Conservation (phyloP, 169 alveolate species). For the Plasmodium malariae region DNA sequence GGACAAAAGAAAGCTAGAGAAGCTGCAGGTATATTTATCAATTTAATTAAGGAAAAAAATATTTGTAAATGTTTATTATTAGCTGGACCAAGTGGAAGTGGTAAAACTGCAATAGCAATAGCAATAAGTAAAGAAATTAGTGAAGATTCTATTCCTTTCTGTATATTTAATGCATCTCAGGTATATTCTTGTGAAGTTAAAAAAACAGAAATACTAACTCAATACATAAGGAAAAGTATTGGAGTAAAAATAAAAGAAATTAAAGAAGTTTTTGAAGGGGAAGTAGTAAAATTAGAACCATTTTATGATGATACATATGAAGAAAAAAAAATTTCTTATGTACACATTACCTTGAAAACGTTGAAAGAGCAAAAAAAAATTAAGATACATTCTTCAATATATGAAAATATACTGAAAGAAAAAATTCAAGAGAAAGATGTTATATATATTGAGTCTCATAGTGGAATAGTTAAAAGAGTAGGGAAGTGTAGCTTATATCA, state of each 20-base stretch:
- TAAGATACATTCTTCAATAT: slow-evolving; percentile 97
- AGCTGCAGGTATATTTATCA: slow-evolving; percentile 99
- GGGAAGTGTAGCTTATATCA: slow-evolving; percentile 97
- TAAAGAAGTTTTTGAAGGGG: slow-evolving; percentile 94
- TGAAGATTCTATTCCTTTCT: slow-evolving; percentile 76
- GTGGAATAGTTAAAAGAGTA: slow-evolving; percentile 98
- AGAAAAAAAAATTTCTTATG: slow-evolving; percentile 94
- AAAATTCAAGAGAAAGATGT: slow-evolving; percentile 98
- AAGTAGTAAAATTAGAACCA: slow-evolving; percentile 81
- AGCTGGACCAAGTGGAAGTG: slow-evolving; percentile 99
- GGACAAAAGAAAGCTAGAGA: slow-evolving; percentile 99
- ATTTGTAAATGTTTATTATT: slow-evolving; percentile 89
- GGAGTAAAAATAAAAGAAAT: slow-evolving; percentile 98
- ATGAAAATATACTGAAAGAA: slow-evolving; percentile 97
- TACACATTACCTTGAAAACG: slow-evolving; percentile 96
- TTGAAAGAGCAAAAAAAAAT: slow-evolving; percentile 98
- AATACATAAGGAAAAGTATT: slow-evolving; percentile 94
- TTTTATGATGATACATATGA: slow-evolving; percentile 74
- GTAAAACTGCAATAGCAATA: slow-evolving; percentile 99
- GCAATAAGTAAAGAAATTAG: slow-evolving; percentile 99
- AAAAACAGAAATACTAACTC: slow-evolving; percentile 77
- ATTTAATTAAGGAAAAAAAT: slow-evolving; percentile 96
- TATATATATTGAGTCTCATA: slow-evolving; percentile 97
- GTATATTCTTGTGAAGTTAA: slow-evolving; percentile 78
- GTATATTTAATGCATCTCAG: slow-evolving; percentile 77